These are phyloP conservation scores for Heliamphora pulchella DNA, from an alignment of 179 eudicot species.

Conservation along the genomic window DNA sequence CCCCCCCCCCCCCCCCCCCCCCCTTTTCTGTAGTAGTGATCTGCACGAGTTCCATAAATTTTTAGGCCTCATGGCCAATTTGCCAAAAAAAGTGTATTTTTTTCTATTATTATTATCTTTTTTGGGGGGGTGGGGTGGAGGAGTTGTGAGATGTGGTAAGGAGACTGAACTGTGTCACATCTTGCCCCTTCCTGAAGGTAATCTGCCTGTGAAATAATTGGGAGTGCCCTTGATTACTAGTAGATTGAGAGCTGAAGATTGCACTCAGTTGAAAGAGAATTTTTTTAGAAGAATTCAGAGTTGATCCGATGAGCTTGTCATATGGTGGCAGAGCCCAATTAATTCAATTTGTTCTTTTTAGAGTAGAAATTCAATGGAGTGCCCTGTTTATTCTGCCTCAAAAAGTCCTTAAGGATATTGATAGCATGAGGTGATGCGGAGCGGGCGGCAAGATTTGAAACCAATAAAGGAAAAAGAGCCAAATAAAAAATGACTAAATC, in stretches of 20 bases:
- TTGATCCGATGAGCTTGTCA: neutral
- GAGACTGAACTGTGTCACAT: neutral
- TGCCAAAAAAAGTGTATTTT: too few species aligned
- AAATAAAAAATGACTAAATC: too few species aligned
- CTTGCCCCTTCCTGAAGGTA: neutral
- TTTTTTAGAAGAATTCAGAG: neutral
- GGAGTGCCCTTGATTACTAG: neutral
- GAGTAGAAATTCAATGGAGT: neutral
- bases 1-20: too few species aligned
- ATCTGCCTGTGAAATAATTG: neutral
- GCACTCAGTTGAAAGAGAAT: neutral
- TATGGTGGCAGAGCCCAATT: neutral
- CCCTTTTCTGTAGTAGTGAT: too few species aligned
- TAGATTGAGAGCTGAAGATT: neutral
- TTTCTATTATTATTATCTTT: too few species aligned
- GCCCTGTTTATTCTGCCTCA: neutral
- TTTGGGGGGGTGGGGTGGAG: too few species aligned
- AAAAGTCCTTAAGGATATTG: neutral
- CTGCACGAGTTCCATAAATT: too few species aligned
- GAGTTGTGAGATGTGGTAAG: too few species aligned
- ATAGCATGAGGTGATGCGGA: too few species aligned
- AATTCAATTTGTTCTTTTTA: neutral
- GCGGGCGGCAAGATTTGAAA: too few species aligned
- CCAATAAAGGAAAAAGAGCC: too few species aligned
- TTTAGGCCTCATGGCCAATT: too few species aligned